Percentiles rank a stretch among this genome's conserved stretches.
Evolutionary conservation across 768 basidiomycete genomes (phyloP).

Genomic region (Pleurotus ostreatus): DNA sequence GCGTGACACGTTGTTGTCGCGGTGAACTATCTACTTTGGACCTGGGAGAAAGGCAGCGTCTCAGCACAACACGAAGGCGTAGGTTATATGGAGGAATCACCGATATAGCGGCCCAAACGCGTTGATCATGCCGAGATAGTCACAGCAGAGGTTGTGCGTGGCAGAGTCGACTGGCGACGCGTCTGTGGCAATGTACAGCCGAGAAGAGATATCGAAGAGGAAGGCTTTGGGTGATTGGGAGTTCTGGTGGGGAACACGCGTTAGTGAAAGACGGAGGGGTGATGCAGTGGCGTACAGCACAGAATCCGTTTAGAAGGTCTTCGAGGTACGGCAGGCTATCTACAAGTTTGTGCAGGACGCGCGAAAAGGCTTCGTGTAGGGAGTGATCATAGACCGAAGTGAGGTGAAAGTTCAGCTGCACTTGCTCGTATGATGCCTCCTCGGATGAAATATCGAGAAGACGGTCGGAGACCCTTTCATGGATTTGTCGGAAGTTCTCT

Average conservation of each 20-base stretch:
- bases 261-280: background rate
- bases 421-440: conserved; percentile 40
- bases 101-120: conserved; percentile 84
- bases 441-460: conserved; percentile 68
- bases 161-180: conserved; percentile 86
- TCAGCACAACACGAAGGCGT: background rate
- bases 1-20: conserved; percentile 14
- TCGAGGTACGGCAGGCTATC: conserved; percentile 85
- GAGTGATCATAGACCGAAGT: conserved; percentile 94
- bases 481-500: conserved; percentile 92
- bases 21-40: conserved; percentile 25
- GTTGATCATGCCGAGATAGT: conserved; percentile 85
- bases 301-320: conserved; percentile 82
- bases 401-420: conserved; percentile 82
- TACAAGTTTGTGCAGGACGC: conserved; percentile 82
- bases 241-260: conserved; percentile 45
- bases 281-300: conserved; percentile 45
- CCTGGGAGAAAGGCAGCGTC: conserved; percentile 14
- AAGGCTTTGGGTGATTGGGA: conserved; percentile 93
- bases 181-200: conserved; percentile 92
- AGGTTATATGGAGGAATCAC: conserved; percentile 33
- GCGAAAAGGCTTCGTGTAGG: conserved; percentile 88
- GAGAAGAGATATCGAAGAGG: conserved; percentile 81
- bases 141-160: conserved; percentile 86
- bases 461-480: conserved; percentile 81